Evolutionary conservation across 202 grass and related monocot species (phyloP).

Genomic region (Digitaria exilis): DNA sequence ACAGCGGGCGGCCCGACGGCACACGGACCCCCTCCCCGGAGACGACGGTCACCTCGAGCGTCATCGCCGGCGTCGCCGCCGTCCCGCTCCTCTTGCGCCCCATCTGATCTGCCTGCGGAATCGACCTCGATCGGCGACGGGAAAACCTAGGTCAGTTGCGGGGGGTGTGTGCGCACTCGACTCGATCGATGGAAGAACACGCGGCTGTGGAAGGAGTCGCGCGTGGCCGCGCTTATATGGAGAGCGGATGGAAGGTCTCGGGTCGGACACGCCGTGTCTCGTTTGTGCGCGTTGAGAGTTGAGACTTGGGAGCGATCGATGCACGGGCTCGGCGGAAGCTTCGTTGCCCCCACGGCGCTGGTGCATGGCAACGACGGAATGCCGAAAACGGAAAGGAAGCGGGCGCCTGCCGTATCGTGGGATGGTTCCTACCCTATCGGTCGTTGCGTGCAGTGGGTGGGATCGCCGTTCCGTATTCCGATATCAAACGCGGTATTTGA

Average conservation of each 20-base stretch:
- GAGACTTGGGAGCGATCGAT: background rate
- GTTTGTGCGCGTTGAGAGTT: background rate
- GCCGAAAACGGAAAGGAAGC: background rate
- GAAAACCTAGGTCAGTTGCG: too few relatives aligned
- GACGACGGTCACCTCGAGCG: conserved; percentile 62
- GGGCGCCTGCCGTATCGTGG: background rate
- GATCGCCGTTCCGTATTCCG: background rate
- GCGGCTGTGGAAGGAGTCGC: too few relatives aligned
- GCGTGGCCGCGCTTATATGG: background rate
- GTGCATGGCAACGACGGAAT: background rate
- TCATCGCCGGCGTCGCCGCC: background rate
- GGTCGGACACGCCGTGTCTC: background rate
- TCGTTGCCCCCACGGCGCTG: background rate
- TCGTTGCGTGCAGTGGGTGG: too few relatives aligned
- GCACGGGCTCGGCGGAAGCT: background rate
- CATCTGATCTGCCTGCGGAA: background rate
- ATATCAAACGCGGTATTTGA: background rate
- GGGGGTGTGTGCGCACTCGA: background rate
- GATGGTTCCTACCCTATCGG: background rate
- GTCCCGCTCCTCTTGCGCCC: background rate
- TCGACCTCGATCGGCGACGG: background rate
- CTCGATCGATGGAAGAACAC: background rate
- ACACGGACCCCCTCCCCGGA: conserved; percentile 51
- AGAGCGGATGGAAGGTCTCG: background rate
- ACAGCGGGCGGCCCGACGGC: conserved; percentile 12